Evolutionary conservation across 176 grass and related monocot species (phyloP), one percentile per base, ranked within the genome.

Genomic region (Tillandsia leiboldiana): DNA sequence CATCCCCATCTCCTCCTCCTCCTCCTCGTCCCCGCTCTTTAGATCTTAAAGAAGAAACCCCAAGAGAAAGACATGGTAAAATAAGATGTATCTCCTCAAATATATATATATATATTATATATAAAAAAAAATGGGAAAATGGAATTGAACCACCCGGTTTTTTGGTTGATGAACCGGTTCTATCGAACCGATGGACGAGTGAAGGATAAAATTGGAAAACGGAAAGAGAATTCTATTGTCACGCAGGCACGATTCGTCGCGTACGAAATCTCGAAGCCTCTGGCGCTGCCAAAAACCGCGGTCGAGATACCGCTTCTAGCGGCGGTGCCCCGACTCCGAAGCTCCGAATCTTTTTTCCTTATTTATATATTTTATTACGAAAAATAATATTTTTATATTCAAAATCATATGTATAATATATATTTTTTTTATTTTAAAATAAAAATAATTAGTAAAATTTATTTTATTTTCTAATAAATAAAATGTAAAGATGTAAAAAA

Each of bases 171-270:
- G 24, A 6, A 54, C 27, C 51, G 68, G 80, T 63, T 83, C 63
- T 50, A 47, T 8, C 52, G 69, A 59, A 63, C 10, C 28, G 68
- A 62, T 26, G 72, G 49, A 2, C 22, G 13, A 9, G 10, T 8
- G 3, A 9, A n/a, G 69, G 78, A 81, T 2, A 78, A 9, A 1
- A 75, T 0, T 28, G 86, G 80, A 84, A 73, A 87, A 78, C 63
- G 75, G 75, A 81, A 73, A 79, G 48, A 42, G 53, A 11, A 3
- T 49, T 48, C 20, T 18, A 57, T 26, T 33, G 26, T 10, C 0
- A 5, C 0, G 18, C 86, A 77, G 49, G 12, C 81, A 75, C 91
- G 84, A 85, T 86, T 96, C 91, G 84, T 96, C 91, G 91, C 91
- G 84, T 95, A 90, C 81, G 22, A 80, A 51, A 12, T 17, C 8